phyloP scores from a whole-genome alignment of 441 rosid species.

The Gossypium gossypioides region DNA sequence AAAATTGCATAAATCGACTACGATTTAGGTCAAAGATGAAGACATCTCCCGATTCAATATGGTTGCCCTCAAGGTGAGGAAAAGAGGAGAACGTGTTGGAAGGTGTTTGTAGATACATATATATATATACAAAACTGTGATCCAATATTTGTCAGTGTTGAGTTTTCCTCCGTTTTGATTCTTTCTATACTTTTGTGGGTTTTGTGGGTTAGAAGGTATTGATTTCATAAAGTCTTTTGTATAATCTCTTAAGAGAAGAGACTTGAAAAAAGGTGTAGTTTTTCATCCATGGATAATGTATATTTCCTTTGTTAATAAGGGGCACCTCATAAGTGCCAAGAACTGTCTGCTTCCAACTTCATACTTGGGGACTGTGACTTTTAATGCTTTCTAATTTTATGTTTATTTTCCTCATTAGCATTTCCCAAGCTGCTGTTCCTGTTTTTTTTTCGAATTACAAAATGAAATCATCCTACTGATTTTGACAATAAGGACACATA shows the following conservation, averaged over 20 bases:
- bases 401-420: too few relatives aligned
- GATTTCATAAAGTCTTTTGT: slow-evolving; percentile 13
- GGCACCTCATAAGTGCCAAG: not conserved
- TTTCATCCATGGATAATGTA: not conserved
- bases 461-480: too few relatives aligned
- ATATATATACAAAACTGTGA: slow-evolving; percentile 4
- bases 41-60: not conserved
- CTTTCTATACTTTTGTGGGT: slow-evolving; percentile 16
- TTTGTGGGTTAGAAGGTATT: slow-evolving; percentile 12
- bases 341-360: too few relatives aligned
- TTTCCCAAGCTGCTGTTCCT: too few relatives aligned
- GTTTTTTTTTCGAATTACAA: too few relatives aligned
- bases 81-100: not conserved
- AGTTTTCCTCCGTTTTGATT: slow-evolving; percentile 17
- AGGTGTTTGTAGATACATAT: slow-evolving; percentile 27
- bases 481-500: too few relatives aligned
- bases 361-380: not conserved
- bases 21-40: slow-evolving; percentile 1
- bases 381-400: not conserved
- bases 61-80: slow-evolving; percentile 10
- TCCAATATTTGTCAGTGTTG: slow-evolving; percentile 2
- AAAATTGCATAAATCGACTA: not conserved
- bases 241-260: not conserved
- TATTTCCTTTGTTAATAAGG: slow-evolving; percentile 7
- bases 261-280: not conserved